A percentile compares a stretch with the other conserved stretches of the same genome.
Conservation (phyloP, 306 rosid genomes). For the Prunus kanzakura region DNA sequence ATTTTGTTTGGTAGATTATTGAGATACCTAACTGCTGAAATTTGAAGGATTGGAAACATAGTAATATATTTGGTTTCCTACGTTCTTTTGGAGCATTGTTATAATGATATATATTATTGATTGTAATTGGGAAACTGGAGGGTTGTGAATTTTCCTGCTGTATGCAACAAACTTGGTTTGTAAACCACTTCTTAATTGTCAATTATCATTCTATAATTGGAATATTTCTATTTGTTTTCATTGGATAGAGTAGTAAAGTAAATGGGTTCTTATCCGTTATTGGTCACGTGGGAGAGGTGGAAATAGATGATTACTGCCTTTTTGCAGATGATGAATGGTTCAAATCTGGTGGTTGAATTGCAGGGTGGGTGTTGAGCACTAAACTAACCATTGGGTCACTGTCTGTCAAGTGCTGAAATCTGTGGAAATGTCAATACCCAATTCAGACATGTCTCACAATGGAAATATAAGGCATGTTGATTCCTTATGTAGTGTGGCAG, state of each 20-base stretch:
- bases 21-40: background rate
- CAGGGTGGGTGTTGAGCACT: conserved; percentile 48
- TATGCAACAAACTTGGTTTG: background rate
- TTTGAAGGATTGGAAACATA: background rate
- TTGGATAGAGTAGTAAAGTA: background rate
- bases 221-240: background rate
- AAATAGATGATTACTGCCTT: background rate
- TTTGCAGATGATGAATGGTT: background rate
- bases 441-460: conserved; percentile 35
- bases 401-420: conserved; percentile 1
- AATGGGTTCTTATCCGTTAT: background rate
- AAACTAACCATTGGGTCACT: conserved; percentile 2
- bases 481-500: conserved; percentile 22
- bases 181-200: background rate
- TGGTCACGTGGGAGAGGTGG: background rate
- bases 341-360: conserved; percentile 12
- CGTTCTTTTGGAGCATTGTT: background rate
- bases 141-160: background rate
- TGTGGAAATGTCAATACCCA: conserved; percentile 29
- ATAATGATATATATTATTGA: background rate
- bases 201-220: background rate
- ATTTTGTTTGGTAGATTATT: background rate
- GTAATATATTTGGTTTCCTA: background rate
- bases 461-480: conserved; percentile 41
- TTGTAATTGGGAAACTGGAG: background rate